Conservation (phyloP, 345 rosid species). For the Aegle marmelos region DNA sequence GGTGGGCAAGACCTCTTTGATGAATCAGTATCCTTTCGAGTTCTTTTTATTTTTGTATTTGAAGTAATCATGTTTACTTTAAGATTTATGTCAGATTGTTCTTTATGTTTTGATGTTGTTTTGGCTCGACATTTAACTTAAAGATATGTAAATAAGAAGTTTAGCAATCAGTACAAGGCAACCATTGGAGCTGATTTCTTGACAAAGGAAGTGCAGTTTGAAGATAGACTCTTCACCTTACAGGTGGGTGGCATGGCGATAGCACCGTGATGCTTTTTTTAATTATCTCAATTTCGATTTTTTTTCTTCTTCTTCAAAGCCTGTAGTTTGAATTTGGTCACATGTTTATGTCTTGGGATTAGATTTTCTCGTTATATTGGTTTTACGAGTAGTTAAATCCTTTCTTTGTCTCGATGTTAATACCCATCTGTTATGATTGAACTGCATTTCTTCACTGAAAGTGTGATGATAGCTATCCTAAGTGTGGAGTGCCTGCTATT, state of each 20-base stretch:
- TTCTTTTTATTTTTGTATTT: slow-evolving; percentile 4
- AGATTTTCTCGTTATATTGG: background rate
- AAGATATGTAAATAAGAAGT: slow-evolving; percentile 92
- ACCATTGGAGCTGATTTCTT: slow-evolving; percentile 96
- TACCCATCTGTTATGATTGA: background rate
- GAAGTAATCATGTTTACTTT: background rate
- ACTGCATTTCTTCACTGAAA: background rate
- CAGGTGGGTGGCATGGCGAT: slow-evolving; percentile 50
- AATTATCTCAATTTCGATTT: background rate
- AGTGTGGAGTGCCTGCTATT: background rate
- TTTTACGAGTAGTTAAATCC: background rate
- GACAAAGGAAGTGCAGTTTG: slow-evolving; percentile 89
- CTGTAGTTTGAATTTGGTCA: background rate
- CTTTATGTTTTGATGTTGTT: slow-evolving; percentile 8
- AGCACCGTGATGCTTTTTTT: background rate
- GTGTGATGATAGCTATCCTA: background rate
- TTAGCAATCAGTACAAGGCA: slow-evolving; percentile 93
- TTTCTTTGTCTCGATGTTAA: background rate
- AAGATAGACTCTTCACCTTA: slow-evolving; percentile 90
- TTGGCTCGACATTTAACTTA: slow-evolving; percentile 26
- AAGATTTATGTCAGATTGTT: background rate
- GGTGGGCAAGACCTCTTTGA: slow-evolving; percentile 96
- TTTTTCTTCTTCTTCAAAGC: background rate
- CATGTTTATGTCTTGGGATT: background rate
- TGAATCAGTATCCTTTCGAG: slow-evolving; percentile 81